These are phyloP conservation scores for Fraxinus anomala DNA, from an alignment of 257 asterid genomes.

Conservation along the genomic window DNA sequence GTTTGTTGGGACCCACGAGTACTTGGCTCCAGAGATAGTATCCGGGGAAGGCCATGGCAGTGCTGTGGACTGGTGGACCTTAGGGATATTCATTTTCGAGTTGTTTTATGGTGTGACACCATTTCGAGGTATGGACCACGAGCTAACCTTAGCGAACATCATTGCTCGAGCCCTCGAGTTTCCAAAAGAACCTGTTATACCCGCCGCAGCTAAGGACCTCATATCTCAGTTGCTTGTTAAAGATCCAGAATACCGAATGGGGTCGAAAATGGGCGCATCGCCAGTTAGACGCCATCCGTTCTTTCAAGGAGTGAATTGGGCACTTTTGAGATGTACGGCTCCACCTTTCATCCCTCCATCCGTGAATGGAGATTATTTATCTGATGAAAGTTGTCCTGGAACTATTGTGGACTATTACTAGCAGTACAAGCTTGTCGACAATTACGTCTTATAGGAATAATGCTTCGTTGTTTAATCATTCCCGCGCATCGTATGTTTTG, in stretches of 20 bases:
- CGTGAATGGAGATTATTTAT: conserved; percentile 38
- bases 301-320: conserved; percentile 77
- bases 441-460: conserved; percentile 9
- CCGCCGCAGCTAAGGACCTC: conserved; percentile 57
- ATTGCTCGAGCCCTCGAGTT: conserved; percentile 77
- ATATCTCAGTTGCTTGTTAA: conserved; percentile 58
- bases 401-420: conserved; percentile 55
- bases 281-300: conserved; percentile 68
- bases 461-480: not conserved
- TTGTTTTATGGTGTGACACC: conserved; percentile 70
- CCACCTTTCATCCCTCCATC: conserved; percentile 73
- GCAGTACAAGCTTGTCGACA: not conserved
- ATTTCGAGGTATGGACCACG: conserved; percentile 67
- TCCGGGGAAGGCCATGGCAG: conserved; percentile 83
- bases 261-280: conserved; percentile 72
- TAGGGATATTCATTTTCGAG: conserved; percentile 73
- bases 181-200: conserved; percentile 57
- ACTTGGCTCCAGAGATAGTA: conserved; percentile 78
- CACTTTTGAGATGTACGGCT: conserved; percentile 65
- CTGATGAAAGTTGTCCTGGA: conserved; percentile 50
- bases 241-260: conserved; percentile 59
- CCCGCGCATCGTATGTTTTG: not conserved
- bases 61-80: conserved; percentile 84
- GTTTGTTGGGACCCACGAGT: conserved; percentile 77
- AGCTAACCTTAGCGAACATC: conserved; percentile 66